A percentile compares a stretch with the other conserved stretches of the same genome.
Conservation (phyloP, 495 filamentous ascomycete genomes). For the Chaetomidium leptoderma region DNA sequence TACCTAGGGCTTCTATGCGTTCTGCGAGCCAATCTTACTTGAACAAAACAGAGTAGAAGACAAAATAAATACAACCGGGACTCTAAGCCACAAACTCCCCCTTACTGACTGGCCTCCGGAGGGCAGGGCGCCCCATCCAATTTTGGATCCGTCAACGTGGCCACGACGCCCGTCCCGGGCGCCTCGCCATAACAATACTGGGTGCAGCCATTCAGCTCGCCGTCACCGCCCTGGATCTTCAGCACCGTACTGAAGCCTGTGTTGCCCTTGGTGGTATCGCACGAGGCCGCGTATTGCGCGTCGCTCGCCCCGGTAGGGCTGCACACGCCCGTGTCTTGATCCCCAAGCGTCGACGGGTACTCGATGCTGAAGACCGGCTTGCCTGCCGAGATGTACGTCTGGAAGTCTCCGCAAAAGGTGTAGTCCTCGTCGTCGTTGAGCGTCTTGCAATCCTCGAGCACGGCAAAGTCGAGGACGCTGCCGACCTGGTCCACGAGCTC, state of each 20-base stretch:
- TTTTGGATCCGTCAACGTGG: conserved; percentile 2
- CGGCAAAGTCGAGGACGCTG: conserved; percentile 56
- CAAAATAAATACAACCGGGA: too few species aligned
- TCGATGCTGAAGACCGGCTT: conserved; percentile 74
- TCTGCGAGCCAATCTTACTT: too few species aligned
- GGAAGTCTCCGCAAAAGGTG: conserved; percentile 49
- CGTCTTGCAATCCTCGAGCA: conserved; percentile 67
- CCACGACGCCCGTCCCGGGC: conserved; percentile 5
- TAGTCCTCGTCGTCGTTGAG: conserved; percentile 39
- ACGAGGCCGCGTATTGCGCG: conserved; percentile 23
- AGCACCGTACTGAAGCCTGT: conserved; percentile 57
- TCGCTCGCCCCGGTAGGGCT: conserved; percentile 33
- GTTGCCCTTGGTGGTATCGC: conserved; percentile 3
- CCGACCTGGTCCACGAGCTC: conserved; percentile 53
- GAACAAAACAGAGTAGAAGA: too few species aligned
- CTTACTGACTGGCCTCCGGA: neutral
- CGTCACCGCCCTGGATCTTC: conserved; percentile 44
- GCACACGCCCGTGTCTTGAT: conserved; percentile 15
- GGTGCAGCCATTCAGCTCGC: conserved; percentile 59
- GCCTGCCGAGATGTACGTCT: conserved; percentile 49
- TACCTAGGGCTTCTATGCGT: too few species aligned
- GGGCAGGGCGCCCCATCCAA: neutral
- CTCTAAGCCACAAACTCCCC: too few species aligned
- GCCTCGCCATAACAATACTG: conserved; percentile 37
- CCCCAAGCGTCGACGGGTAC: conserved; percentile 44